A percentile compares a stretch with the other conserved stretches of the same genome.
Evolutionary conservation across 2,329 filamentous ascomycete genomes (phyloP).

Genomic region (Trichoderma guizhouense): DNA sequence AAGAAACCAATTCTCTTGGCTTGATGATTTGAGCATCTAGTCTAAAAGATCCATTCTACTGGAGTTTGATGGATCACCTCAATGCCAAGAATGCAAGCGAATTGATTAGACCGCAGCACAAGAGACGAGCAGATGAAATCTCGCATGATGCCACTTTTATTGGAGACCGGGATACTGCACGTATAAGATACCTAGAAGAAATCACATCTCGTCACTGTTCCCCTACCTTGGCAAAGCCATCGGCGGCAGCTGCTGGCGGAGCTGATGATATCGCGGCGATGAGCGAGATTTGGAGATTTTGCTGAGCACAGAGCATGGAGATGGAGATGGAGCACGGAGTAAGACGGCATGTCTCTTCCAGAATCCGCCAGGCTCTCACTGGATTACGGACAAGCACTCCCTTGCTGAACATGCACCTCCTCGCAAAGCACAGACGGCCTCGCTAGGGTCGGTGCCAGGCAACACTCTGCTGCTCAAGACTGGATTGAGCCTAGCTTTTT

Average conservation of each 20-base stretch:
- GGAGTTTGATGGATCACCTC: not conserved
- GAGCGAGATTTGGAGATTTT: slow-evolving; percentile 8
- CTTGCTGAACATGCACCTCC: not conserved
- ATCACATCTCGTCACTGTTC: not conserved
- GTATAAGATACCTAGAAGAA: not conserved
- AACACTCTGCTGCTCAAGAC: not conserved
- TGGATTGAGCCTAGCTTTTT: not conserved
- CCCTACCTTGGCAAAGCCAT: not conserved
- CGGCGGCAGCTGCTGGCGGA: not conserved
- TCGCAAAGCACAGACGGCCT: not conserved
- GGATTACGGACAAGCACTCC: not conserved
- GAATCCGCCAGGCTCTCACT: not conserved
- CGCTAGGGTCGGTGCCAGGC: not conserved
- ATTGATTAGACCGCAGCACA: not conserved
- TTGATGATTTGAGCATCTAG: not conserved
- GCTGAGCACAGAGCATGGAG: not conserved
- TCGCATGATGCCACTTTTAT: not conserved
- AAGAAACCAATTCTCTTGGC: not conserved
- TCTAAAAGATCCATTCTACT: not conserved
- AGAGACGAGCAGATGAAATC: not conserved
- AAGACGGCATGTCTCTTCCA: not conserved
- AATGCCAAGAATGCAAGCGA: not conserved
- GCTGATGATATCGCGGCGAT: slow-evolving; percentile 3
- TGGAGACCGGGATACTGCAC: not conserved
- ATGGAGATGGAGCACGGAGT: not conserved